Evolutionary conservation across 2,329 filamentous ascomycete genomes (phyloP).

Genomic region (Alternaria ventricosa): DNA sequence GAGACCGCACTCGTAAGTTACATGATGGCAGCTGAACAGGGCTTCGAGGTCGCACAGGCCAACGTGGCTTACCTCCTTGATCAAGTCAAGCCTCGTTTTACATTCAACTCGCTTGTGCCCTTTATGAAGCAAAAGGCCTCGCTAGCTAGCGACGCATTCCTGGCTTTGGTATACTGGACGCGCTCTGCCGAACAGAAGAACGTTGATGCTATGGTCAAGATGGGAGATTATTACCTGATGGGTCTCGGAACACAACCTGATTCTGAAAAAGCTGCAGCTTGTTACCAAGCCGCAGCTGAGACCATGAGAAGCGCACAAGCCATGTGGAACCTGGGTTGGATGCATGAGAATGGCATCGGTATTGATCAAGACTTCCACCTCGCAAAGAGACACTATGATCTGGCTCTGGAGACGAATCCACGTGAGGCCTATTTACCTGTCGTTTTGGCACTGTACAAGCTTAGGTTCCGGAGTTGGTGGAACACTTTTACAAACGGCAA

Average conservation of each 20-base stretch:
- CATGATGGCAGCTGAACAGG: slow-evolving; percentile 89
- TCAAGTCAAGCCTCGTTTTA: slow-evolving; percentile 58
- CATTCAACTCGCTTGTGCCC: slow-evolving; percentile 62
- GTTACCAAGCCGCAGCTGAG: slow-evolving; percentile 91
- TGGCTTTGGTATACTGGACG: slow-evolving; percentile 93
- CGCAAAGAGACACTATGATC: slow-evolving; percentile 94
- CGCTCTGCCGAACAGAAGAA: slow-evolving; percentile 92
- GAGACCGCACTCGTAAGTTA: slow-evolving; percentile 82
- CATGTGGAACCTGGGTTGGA: slow-evolving; percentile 97
- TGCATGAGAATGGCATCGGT: slow-evolving; percentile 96
- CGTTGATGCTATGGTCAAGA: slow-evolving; percentile 92
- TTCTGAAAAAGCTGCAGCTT: slow-evolving; percentile 85
- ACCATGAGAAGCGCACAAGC: slow-evolving; percentile 92
- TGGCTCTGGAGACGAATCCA: slow-evolving; percentile 84
- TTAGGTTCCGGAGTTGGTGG: slow-evolving; percentile 88
- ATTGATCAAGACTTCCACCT: slow-evolving; percentile 96
- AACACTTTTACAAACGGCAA: slow-evolving; percentile 90
- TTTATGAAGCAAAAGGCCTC: slow-evolving; percentile 52
- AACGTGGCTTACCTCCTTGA: slow-evolving; percentile 90
- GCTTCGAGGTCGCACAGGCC: slow-evolving; percentile 86
- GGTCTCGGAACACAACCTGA: slow-evolving; percentile 76
- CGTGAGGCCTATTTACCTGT: slow-evolving; percentile 92
- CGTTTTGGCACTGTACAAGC: slow-evolving; percentile 83
- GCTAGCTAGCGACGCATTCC: slow-evolving; percentile 63
- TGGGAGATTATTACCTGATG: slow-evolving; percentile 94